Evolutionary conservation across 2,329 filamentous ascomycete genomes (phyloP).

Genomic region (Clathrospora elynae): DNA sequence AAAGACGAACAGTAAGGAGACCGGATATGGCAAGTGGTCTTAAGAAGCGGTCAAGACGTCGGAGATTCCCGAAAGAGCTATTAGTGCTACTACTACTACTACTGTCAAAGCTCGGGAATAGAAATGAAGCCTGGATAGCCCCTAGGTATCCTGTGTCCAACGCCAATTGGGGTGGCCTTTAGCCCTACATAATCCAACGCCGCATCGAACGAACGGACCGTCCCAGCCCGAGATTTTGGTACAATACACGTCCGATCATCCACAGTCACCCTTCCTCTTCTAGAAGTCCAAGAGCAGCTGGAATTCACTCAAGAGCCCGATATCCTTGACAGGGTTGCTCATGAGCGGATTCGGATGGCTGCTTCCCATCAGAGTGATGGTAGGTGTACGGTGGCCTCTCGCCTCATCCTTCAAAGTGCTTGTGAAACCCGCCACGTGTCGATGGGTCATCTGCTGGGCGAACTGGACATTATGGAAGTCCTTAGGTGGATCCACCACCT

Average conservation of each 20-base stretch:
- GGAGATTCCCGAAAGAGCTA: constrained; percentile 3
- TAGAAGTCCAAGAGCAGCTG: too few relatives aligned
- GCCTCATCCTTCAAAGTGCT: constrained; percentile 21
- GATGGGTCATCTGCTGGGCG: not conserved
- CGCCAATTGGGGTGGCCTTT: too few relatives aligned
- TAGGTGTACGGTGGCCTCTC: constrained; percentile 24
- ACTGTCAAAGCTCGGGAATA: too few relatives aligned
- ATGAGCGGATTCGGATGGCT: constrained; percentile 31
- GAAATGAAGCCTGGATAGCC: too few relatives aligned
- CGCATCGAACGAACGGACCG: not conserved
- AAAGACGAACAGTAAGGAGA: too few relatives aligned
- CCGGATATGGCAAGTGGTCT: not conserved
- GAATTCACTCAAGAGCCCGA: not conserved
- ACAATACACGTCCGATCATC: too few relatives aligned
- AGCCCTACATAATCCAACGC: too few relatives aligned
- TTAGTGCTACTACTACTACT: too few relatives aligned
- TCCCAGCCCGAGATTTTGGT: not conserved
- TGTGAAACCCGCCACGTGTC: constrained; percentile 2
- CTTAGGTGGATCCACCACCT: constrained; percentile 20
- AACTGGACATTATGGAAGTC: constrained; percentile 1
- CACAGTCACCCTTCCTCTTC: not conserved
- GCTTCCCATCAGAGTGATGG: constrained; percentile 18
- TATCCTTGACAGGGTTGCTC: constrained; percentile 13
- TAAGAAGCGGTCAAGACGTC: not conserved
- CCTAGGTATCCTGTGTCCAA: too few relatives aligned